phyloP scores from a whole-genome alignment of 257 asterid species.

The Agastache rugosa region DNA sequence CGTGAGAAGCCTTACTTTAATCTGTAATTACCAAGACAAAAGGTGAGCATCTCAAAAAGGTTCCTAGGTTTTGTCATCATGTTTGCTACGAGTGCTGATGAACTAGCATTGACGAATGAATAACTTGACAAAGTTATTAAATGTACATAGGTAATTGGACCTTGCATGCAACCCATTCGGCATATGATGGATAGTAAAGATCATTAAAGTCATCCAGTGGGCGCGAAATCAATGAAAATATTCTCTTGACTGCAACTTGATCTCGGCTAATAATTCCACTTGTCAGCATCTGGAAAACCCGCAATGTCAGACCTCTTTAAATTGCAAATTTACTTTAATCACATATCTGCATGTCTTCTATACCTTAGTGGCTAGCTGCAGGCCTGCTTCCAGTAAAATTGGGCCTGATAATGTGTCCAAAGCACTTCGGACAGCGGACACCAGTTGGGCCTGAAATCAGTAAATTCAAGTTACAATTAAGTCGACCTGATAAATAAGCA shows the following conservation, averaged over 20 bases:
- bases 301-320: constrained; percentile 37
- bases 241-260: constrained; percentile 91
- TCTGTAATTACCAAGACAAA: constrained; percentile 55
- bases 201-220: constrained; percentile 89
- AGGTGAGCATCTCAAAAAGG: constrained; percentile 39
- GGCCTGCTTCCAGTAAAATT: constrained; percentile 88
- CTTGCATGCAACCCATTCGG: constrained; percentile 99
- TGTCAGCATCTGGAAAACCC: constrained; percentile 80
- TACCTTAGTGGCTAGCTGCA: constrained; percentile 96
- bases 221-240: constrained; percentile 94
- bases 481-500: constrained; percentile 28
- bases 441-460: constrained; percentile 80
- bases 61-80: constrained; percentile 18
- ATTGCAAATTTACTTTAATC: constrained; percentile 19
- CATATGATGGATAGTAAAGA: constrained; percentile 95
- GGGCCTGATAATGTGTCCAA: constrained; percentile 85
- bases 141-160: constrained; percentile 43
- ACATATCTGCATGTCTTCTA: constrained; percentile 23
- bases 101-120: constrained; percentile 28
- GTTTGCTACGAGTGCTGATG: constrained; percentile 26
- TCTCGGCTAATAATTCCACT: constrained; percentile 95
- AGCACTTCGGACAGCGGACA: constrained; percentile 97
- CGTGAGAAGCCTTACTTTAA: constrained; percentile 90
- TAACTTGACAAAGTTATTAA: constrained; percentile 28
- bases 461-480: constrained; percentile 25